A percentile compares a stretch with the other conserved stretches of the same genome.
These are phyloP conservation scores for Sclerotinia borealis DNA, from an alignment of 2,329 filamentous ascomycete species.

Conservation along the genomic window DNA sequence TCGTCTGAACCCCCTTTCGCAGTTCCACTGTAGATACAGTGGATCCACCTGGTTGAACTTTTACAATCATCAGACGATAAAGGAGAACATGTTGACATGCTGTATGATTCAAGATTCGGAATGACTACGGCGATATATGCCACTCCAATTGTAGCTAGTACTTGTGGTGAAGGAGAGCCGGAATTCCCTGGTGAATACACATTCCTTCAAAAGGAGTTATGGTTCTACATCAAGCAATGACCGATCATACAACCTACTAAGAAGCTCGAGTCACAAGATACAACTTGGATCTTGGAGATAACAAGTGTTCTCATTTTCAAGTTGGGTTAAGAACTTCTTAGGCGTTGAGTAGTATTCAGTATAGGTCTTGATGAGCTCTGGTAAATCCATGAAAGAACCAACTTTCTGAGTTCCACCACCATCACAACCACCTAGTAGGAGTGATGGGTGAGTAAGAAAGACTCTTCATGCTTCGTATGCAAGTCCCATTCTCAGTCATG, in stretches of 20 bases:
- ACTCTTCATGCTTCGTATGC: neutral
- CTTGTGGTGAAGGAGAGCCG: neutral
- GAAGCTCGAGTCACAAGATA: too few relatives aligned
- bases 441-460: neutral
- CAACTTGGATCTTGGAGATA: neutral
- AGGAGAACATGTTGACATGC: neutral
- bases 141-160: neutral
- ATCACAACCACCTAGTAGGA: neutral
- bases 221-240: neutral
- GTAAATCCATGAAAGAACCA: neutral
- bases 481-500: neutral
- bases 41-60: neutral
- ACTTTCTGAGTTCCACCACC: neutral
- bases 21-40: neutral
- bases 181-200: neutral
- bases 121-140: too few relatives aligned
- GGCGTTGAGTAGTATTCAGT: too few relatives aligned
- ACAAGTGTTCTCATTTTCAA: neutral
- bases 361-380: neutral
- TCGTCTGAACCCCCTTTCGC: conserved; percentile 5
- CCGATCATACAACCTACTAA: neutral
- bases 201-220: neutral
- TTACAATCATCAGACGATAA: neutral
- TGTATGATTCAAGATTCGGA: neutral
- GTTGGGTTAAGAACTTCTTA: neutral